A percentile compares a stretch with the other conserved stretches of the same genome.
Evolutionary conservation across 768 basidiomycete genomes (phyloP).

Genomic region (Trametes meyenii): DNA sequence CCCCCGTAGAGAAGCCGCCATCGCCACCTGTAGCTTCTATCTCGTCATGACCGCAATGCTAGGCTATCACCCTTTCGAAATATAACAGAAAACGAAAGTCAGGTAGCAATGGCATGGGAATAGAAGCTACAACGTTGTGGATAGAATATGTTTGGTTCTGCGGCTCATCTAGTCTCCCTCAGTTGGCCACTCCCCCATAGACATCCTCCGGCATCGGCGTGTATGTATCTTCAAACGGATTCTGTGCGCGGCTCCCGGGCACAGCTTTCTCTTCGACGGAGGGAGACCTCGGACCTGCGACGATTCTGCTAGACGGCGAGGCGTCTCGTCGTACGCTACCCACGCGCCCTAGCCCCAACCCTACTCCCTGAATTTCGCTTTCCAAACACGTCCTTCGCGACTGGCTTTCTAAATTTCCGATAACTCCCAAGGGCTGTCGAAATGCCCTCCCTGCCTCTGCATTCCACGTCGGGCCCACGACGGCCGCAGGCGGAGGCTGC

Average conservation of each 20-base stretch:
- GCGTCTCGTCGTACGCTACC: background rate
- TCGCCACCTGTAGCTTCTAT: background rate
- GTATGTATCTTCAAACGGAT: slow-evolving; percentile 13
- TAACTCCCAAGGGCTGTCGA: background rate
- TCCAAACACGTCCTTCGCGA: background rate
- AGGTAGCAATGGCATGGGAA: slow-evolving; percentile 9
- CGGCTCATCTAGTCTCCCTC: background rate
- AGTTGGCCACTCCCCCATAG: slow-evolving; percentile 20
- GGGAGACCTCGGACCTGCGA: background rate
- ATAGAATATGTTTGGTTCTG: slow-evolving; percentile 13
- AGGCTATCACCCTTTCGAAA: background rate
- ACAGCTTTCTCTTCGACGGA: background rate
- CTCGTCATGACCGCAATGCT: background rate
- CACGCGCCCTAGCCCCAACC: slow-evolving; percentile 8
- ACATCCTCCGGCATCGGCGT: slow-evolving; percentile 21
- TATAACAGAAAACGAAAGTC: background rate
- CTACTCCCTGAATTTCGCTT: background rate
- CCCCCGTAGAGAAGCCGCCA: background rate
- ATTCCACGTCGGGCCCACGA: background rate
- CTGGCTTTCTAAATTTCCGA: background rate
- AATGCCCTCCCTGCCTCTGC: background rate
- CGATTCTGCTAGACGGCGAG: background rate
- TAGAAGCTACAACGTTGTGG: slow-evolving; percentile 17
- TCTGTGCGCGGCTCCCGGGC: background rate
- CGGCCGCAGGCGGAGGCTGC: slow-evolving; percentile 9